phyloP scores from a whole-genome alignment of 176 grass and related monocot species.

The Rhipidocladum racemiflorum region DNA sequence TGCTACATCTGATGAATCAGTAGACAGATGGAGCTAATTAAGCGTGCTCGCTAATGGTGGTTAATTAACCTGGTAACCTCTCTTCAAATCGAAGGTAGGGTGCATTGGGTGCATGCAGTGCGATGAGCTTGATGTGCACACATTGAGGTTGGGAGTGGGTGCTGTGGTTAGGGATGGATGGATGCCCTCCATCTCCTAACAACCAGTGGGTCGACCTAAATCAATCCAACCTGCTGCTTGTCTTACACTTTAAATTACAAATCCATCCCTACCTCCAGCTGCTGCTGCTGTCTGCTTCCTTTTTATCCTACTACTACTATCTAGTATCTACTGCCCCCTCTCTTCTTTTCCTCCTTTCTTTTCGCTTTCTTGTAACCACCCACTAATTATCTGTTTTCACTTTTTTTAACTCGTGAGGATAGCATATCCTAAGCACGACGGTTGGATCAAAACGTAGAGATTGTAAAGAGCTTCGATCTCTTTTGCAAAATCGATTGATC shows the following conservation, averaged over 20 bases:
- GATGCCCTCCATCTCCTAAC: slow-evolving; percentile 48
- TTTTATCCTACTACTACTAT: slow-evolving; percentile 40
- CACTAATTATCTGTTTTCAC: slow-evolving; percentile 38
- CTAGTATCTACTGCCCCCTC: not conserved
- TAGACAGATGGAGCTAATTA: slow-evolving; percentile 10
- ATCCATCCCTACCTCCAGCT: slow-evolving; percentile 29
- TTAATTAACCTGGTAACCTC: slow-evolving; percentile 23
- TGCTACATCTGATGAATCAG: not conserved
- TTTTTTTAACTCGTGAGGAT: slow-evolving; percentile 13
- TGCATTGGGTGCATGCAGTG: not conserved
- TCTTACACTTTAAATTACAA: slow-evolving; percentile 54
- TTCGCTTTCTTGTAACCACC: slow-evolving; percentile 45
- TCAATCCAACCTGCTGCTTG: slow-evolving; percentile 23
- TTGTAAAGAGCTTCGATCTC: not conserved
- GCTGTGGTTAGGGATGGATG: slow-evolving; percentile 46
- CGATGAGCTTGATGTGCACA: slow-evolving; percentile 40
- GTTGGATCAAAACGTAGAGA: not conserved
- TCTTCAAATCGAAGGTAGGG: slow-evolving; percentile 48
- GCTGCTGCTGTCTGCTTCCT: slow-evolving; percentile 5
- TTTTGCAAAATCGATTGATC: not conserved
- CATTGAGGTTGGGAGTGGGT: slow-evolving; percentile 64
- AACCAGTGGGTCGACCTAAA: slow-evolving; percentile 62
- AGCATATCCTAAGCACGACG: slow-evolving; percentile 15
- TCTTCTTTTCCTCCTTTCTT: not conserved
- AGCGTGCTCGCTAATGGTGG: slow-evolving; percentile 32